Conservation (phyloP, 345 rosid genomes). For the Carallia brachiata region DNA sequence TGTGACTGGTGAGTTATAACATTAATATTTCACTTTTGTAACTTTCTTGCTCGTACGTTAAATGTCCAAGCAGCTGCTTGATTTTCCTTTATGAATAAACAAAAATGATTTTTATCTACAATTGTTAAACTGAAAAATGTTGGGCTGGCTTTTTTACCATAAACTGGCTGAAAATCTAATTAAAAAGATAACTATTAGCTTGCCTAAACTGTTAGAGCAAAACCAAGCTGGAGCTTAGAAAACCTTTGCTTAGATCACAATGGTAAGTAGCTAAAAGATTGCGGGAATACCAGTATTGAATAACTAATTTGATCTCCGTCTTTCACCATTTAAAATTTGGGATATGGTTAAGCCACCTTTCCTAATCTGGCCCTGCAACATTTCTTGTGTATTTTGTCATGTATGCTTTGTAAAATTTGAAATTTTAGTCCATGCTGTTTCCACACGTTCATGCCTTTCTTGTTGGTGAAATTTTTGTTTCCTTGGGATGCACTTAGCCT, state of each 20-base stretch:
- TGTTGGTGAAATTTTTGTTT: background rate
- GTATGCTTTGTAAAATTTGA: background rate
- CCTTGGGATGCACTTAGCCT: conserved; percentile 5
- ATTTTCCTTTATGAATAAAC: background rate
- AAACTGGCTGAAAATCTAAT: background rate
- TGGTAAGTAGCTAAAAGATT: background rate
- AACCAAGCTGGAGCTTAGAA: background rate
- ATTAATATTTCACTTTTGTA: background rate
- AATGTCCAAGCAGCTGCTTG: background rate
- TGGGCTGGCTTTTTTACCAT: background rate
- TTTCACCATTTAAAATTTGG: background rate
- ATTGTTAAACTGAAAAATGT: background rate
- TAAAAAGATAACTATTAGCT: background rate
- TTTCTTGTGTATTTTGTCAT: background rate
- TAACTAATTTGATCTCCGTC: background rate
- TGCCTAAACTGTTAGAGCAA: background rate
- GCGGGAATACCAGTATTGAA: background rate
- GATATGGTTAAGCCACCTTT: background rate
- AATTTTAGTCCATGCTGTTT: background rate
- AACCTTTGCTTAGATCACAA: background rate
- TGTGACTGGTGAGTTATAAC: too few relatives aligned
- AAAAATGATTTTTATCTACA: background rate
- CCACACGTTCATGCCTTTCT: background rate
- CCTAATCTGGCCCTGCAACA: background rate
- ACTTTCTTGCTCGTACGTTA: background rate